Evolutionary conservation across 441 rosid species (phyloP).

Genomic region (Theobroma grandiflorum): DNA sequence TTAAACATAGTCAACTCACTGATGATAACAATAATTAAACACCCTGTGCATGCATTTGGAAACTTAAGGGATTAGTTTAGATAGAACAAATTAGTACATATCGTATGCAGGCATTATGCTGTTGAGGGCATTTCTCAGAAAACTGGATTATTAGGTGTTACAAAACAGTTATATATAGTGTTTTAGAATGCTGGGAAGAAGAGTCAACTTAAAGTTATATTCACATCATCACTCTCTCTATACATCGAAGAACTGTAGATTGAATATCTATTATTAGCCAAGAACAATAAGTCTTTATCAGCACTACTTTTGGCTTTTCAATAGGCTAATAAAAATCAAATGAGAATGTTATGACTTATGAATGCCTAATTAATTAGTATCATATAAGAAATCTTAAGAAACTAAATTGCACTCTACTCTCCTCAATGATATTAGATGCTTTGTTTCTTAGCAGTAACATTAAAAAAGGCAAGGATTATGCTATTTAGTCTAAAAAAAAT

Average conservation of each 20-base stretch:
- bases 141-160: neutral
- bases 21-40: neutral
- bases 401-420: no score
- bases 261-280: neutral
- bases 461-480: no score
- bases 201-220: neutral
- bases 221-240: neutral
- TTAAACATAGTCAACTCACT: no score
- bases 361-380: no score
- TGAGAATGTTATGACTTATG: no score
- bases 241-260: neutral
- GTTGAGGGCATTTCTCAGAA: neutral
- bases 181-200: slow-evolving; percentile 2
- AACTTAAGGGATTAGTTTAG: neutral
- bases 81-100: neutral
- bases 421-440: no score
- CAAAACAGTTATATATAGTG: neutral
- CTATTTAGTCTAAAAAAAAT: no score
- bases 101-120: neutral
- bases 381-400: no score
- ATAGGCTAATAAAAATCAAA: neutral
- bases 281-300: neutral
- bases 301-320: neutral
- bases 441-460: no score
- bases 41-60: neutral